Percentiles rank a stretch among this genome's conserved stretches.
phyloP scores from a whole-genome alignment of 768 basidiomycete genomes.

The Lactifluus hygrophoroides region DNA sequence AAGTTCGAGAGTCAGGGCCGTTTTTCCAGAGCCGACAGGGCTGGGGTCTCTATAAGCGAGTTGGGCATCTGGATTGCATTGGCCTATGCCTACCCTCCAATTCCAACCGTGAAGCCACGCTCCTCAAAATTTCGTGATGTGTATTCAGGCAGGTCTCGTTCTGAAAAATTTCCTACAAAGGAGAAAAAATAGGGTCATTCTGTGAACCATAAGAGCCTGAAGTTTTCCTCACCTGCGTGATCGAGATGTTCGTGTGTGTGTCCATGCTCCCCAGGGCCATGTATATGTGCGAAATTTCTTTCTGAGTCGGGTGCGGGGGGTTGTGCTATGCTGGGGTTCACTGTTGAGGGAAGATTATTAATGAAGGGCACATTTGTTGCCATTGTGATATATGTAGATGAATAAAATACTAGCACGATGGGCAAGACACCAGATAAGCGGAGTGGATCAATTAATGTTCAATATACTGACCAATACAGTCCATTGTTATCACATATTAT shows the following conservation, averaged over 20 bases:
- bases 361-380: constrained; percentile 67
- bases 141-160: constrained; percentile 90
- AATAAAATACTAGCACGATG: no score
- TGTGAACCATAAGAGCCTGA: not conserved
- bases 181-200: not conserved
- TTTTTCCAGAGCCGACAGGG: constrained; percentile 98
- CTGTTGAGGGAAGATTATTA: constrained; percentile 45
- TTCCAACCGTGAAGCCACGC: constrained; percentile 94
- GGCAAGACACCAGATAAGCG: no score
- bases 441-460: no score
- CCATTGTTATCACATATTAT: no score
- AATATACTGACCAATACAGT: no score
- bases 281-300: constrained; percentile 40
- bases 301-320: constrained; percentile 49
- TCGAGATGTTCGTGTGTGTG: constrained; percentile 94
- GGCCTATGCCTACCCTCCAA: constrained; percentile 71
- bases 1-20: constrained; percentile 84
- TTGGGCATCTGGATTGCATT: not conserved
- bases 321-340: constrained; percentile 27
- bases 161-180: constrained; percentile 72
- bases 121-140: constrained; percentile 77
- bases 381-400: no score
- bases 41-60: constrained; percentile 33
- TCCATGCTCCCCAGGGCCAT: constrained; percentile 67
- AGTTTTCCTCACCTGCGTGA: constrained; percentile 54